phyloP scores from a whole-genome alignment of 75 land plant genomes.

The Pinus albicaulis region DNA sequence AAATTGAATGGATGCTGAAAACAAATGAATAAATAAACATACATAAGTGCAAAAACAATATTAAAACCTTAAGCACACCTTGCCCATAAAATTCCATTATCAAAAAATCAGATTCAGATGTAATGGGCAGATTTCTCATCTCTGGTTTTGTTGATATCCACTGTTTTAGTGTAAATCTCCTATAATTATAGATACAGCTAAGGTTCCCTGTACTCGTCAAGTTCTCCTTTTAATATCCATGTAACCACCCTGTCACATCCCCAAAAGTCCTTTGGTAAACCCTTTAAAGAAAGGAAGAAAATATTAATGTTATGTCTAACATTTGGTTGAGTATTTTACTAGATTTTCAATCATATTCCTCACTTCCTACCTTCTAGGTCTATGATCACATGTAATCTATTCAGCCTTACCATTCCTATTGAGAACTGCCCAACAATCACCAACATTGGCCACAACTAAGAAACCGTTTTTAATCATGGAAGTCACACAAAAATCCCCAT shows the following conservation, averaged over 20 bases:
- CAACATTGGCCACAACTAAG: slow-evolving; percentile 60
- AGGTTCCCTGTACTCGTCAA: slow-evolving; percentile 66
- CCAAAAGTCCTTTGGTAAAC: neutral
- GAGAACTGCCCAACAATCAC: slow-evolving; percentile 70
- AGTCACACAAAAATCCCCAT: slow-evolving; percentile 68
- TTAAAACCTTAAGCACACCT: slow-evolving; percentile 13
- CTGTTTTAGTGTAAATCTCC: slow-evolving; percentile 59
- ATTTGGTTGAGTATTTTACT: slow-evolving; percentile 23
- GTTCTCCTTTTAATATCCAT: slow-evolving; percentile 43
- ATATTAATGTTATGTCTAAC: neutral
- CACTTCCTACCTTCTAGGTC: slow-evolving; percentile 48
- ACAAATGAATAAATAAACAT: too few relatives aligned
- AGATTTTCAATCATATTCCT: slow-evolving; percentile 41
- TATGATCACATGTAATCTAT: slow-evolving; percentile 53
- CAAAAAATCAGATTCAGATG: slow-evolving; percentile 53
- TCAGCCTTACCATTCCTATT: slow-evolving; percentile 51
- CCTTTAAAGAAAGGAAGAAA: neutral
- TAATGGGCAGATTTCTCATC: slow-evolving; percentile 23
- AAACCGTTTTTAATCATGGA: slow-evolving; percentile 44
- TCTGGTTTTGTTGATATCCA: slow-evolving; percentile 72
- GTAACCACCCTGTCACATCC: slow-evolving; percentile 53
- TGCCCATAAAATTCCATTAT: slow-evolving; percentile 73
- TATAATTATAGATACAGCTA: slow-evolving; percentile 62
- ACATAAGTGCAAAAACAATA: too few relatives aligned
- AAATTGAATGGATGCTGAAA: too few relatives aligned